These are phyloP conservation scores for Alternaria conjuncta DNA, from an alignment of 2,329 filamentous ascomycete species.

Conservation along the genomic window DNA sequence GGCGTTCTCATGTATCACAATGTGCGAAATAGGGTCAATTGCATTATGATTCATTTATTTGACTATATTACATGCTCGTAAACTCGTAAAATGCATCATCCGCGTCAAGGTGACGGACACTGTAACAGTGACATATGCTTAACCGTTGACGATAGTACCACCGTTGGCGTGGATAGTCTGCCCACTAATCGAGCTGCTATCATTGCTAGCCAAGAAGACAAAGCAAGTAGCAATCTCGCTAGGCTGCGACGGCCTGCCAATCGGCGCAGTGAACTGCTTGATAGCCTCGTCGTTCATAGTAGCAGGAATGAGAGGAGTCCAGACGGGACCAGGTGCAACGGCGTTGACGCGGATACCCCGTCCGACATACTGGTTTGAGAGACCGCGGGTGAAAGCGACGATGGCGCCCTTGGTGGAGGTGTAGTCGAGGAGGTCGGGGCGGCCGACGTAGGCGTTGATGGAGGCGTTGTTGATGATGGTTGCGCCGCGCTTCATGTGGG, in stretches of 20 bases:
- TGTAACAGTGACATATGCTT: background rate
- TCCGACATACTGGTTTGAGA: slow-evolving; percentile 75
- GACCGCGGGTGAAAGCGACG: slow-evolving; percentile 76
- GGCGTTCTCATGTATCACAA: background rate
- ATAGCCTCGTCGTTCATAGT: slow-evolving; percentile 63
- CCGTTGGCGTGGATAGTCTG: slow-evolving; percentile 71
- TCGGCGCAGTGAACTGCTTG: slow-evolving; percentile 74
- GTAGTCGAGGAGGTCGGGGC: slow-evolving; percentile 81
- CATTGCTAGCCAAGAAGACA: slow-evolving; percentile 77
- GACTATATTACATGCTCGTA: slow-evolving; percentile 2
- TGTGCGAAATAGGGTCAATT: background rate
- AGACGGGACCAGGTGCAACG: slow-evolving; percentile 72
- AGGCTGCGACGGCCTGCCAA: slow-evolving; percentile 79
- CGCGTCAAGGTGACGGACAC: background rate
- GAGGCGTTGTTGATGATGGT: slow-evolving; percentile 87
- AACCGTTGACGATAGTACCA: slow-evolving; percentile 45
- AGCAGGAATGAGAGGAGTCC: slow-evolving; percentile 52
- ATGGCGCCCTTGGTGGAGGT: slow-evolving; percentile 81
- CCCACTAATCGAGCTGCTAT: slow-evolving; percentile 76
- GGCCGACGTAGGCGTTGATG: slow-evolving; percentile 82
- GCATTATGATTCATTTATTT: background rate
- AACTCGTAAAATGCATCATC: slow-evolving; percentile 5
- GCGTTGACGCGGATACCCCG: slow-evolving; percentile 79
- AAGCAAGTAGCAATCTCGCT: slow-evolving; percentile 83
- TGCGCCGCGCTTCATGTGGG: slow-evolving; percentile 75